Conservation (phyloP, 768 basidiomycete genomes). For the Boletus coccyginus region DNA sequence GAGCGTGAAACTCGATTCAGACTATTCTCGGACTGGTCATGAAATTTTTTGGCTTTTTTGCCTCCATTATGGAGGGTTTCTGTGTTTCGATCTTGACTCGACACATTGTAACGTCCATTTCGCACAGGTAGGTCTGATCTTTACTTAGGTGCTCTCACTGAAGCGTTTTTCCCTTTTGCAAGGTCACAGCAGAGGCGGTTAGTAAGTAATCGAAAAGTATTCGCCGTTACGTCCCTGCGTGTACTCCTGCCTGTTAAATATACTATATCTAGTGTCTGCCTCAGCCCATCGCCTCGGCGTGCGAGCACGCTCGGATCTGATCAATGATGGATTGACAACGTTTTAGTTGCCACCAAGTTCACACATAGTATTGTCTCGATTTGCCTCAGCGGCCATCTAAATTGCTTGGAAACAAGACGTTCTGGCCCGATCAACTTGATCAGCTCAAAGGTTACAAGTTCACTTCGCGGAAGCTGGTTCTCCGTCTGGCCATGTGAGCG, state of each 20-base stretch:
- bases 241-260: background rate
- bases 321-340: background rate
- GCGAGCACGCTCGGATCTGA: background rate
- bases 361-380: background rate
- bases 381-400: too few species aligned
- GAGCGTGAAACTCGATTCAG: conserved; percentile 33
- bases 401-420: background rate
- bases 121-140: background rate
- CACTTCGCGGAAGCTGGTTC: conserved; percentile 47
- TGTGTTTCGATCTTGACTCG: background rate
- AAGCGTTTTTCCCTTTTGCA: background rate
- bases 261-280: background rate
- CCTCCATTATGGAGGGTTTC: conserved; percentile 12
- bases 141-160: background rate
- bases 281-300: too few species aligned
- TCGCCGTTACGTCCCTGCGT: background rate
- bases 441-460: conserved; percentile 14
- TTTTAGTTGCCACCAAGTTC: background rate
- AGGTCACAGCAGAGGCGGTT: too few species aligned
- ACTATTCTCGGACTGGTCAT: conserved; percentile 30
- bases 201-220: background rate
- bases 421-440: background rate
- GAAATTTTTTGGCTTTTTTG: conserved; percentile 3
- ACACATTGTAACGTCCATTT: background rate
- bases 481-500: conserved; percentile 51